A percentile compares a stretch with the other conserved stretches of the same genome.
phyloP scores from a whole-genome alignment of 257 asterid genomes.

The Agastache rugosa region DNA sequence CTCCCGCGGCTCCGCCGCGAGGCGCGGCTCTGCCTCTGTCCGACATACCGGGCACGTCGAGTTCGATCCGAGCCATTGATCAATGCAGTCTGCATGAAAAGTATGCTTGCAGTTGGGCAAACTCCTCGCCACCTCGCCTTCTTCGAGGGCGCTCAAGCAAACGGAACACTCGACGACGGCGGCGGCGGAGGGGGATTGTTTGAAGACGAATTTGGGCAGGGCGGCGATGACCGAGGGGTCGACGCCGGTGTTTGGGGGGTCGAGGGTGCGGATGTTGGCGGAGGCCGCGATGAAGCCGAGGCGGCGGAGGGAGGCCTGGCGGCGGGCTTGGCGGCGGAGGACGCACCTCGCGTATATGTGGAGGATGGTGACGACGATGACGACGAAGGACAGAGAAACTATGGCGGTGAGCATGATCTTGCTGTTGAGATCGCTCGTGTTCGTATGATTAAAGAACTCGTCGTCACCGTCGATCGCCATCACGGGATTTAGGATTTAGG shows the following conservation, averaged over 20 bases:
- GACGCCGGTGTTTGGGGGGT: conserved; percentile 63
- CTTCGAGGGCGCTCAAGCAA: conserved; percentile 62
- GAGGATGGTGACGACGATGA: conserved; percentile 60
- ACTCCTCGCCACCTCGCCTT: conserved; percentile 66
- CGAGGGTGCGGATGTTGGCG: conserved; percentile 35
- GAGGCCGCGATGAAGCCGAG: conserved; percentile 43
- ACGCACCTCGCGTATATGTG: conserved; percentile 72
- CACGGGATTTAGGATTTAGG: conserved; percentile 6
- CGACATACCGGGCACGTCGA: conserved; percentile 88
- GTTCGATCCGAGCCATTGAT: conserved; percentile 67
- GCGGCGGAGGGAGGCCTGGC: conserved; percentile 48
- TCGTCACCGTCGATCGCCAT: conserved; percentile 49
- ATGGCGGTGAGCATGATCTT: conserved; percentile 81
- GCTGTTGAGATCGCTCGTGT: conserved; percentile 48
- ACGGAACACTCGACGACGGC: conserved; percentile 65
- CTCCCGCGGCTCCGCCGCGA: conserved; percentile 62
- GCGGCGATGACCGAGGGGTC: conserved; percentile 57
- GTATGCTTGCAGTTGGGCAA: conserved; percentile 81
- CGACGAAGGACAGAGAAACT: conserved; percentile 63
- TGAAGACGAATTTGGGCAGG: conserved; percentile 58
- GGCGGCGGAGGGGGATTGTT: conserved; percentile 1
- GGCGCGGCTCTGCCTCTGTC: conserved; percentile 65
- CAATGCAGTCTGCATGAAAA: conserved; percentile 81
- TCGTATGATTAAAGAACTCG: background rate
- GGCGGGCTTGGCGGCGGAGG: conserved; percentile 76